Evolutionary conservation across 1,284 basidiomycete species (phyloP).

Genomic region (Tilletia walkeri): DNA sequence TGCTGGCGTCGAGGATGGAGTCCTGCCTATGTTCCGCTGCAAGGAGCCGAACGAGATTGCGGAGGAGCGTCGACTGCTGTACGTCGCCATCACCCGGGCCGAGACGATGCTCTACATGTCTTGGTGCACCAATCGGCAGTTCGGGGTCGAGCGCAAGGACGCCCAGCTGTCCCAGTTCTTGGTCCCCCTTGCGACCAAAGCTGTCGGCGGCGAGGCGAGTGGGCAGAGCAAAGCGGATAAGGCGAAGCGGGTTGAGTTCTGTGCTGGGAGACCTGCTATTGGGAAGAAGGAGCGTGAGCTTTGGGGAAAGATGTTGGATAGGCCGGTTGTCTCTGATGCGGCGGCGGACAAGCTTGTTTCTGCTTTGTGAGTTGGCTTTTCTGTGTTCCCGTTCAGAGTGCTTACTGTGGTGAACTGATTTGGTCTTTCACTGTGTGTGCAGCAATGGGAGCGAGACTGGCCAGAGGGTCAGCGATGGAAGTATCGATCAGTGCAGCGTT

Average conservation of each 20-base stretch:
- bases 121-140: slow-evolving; percentile 36
- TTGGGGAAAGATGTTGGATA: slow-evolving; percentile 27
- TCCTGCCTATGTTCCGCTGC: slow-evolving; percentile 74
- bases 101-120: slow-evolving; percentile 72
- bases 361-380: background rate
- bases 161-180: slow-evolving; percentile 37
- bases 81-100: slow-evolving; percentile 86
- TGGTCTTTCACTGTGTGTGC: background rate
- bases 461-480: slow-evolving; percentile 22
- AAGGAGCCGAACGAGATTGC: slow-evolving; percentile 66
- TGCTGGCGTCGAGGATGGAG: slow-evolving; percentile 66
- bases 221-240: slow-evolving; percentile 27
- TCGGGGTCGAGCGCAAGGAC: slow-evolving; percentile 32
- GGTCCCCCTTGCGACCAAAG: slow-evolving; percentile 20
- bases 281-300: slow-evolving; percentile 20
- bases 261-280: slow-evolving; percentile 26
- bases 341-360: slow-evolving; percentile 21
- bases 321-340: slow-evolving; percentile 18
- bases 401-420: background rate
- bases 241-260: slow-evolving; percentile 27
- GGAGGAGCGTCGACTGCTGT: slow-evolving; percentile 80
- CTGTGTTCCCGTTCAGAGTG: background rate
- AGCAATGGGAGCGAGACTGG: slow-evolving; percentile 18
- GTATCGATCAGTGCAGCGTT: background rate
- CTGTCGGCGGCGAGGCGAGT: slow-evolving; percentile 18